Percentiles rank a stretch among this genome's conserved stretches.
phyloP scores from a whole-genome alignment of 2,329 filamentous ascomycete species.

The Penicillium concentricum region DNA sequence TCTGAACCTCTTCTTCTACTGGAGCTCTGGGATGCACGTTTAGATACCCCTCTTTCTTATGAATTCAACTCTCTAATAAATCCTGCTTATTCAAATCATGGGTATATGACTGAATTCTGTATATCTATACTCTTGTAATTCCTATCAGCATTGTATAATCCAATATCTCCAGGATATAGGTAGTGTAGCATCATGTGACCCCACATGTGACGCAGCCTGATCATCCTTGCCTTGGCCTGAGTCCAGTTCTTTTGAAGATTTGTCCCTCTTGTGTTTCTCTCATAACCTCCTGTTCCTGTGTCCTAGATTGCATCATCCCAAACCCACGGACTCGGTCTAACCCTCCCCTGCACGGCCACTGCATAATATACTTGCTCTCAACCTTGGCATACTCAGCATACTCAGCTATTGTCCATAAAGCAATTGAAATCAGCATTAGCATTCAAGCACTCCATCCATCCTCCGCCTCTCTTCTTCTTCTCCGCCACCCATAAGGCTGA shows the following conservation, averaged over 20 bases:
- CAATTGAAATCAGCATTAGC: conserved; percentile 1
- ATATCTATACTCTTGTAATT: background rate
- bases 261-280: background rate
- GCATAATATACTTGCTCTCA: background rate
- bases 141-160: background rate
- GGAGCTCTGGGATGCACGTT: conserved; percentile 28
- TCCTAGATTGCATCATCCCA: background rate
- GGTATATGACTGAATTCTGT: background rate
- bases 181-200: conserved; percentile 1
- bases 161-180: background rate
- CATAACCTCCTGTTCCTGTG: background rate
- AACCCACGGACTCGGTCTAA: background rate
- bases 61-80: conserved; percentile 12
- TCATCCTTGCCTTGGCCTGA: conserved; percentile 2
- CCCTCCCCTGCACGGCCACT: background rate
- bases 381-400: conserved; percentile 18
- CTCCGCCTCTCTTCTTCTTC: background rate
- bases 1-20: conserved; percentile 6
- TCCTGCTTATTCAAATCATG: too few species aligned
- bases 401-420: background rate
- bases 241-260: conserved; percentile 6
- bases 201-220: conserved; percentile 17
- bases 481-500: conserved; percentile 17
- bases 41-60: conserved; percentile 33
- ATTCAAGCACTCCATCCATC: background rate